Percentiles rank a stretch among this genome's conserved stretches.
These are phyloP conservation scores for Trichoderma gracile DNA, from an alignment of 2,329 filamentous ascomycete species.

Conservation along the genomic window DNA sequence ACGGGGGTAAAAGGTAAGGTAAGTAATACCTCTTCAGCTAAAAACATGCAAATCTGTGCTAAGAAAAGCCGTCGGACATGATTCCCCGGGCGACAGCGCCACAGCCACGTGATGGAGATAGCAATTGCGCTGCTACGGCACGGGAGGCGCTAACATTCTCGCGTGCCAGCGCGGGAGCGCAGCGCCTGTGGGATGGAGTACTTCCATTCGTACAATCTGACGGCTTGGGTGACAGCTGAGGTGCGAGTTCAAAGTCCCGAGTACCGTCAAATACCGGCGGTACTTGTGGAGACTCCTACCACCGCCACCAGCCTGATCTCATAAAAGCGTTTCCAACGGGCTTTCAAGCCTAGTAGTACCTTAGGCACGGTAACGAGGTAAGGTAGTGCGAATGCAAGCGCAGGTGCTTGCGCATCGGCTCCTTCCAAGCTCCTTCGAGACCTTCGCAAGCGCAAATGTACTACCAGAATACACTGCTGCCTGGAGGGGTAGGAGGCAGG, in stretches of 20 bases:
- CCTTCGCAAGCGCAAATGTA: neutral
- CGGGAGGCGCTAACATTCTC: constrained; percentile 20
- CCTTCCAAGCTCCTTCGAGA: too few relatives aligned
- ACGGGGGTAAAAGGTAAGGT: too few relatives aligned
- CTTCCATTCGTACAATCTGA: too few relatives aligned
- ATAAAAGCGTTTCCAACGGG: too few relatives aligned
- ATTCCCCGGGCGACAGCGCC: neutral
- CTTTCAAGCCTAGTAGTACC: too few relatives aligned
- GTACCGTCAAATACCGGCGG: neutral
- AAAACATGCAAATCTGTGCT: neutral
- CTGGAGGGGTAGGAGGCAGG: neutral
- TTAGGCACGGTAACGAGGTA: too few relatives aligned
- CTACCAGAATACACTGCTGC: constrained; percentile 2
- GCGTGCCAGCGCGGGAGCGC: neutral
- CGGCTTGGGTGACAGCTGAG: too few relatives aligned
- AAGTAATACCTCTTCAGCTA: neutral
- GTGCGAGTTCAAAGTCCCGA: too few relatives aligned
- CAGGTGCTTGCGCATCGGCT: too few relatives aligned
- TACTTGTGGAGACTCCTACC: neutral
- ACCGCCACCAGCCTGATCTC: neutral
- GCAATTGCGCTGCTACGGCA: neutral
- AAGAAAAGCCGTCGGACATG: neutral
- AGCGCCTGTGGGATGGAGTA: neutral
- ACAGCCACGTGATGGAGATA: constrained; percentile 15
- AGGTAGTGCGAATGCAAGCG: too few relatives aligned